Evolutionary conservation across 441 rosid species (phyloP), one percentile per base, ranked within the genome.

Genomic region (Omphalea diandra): DNA sequence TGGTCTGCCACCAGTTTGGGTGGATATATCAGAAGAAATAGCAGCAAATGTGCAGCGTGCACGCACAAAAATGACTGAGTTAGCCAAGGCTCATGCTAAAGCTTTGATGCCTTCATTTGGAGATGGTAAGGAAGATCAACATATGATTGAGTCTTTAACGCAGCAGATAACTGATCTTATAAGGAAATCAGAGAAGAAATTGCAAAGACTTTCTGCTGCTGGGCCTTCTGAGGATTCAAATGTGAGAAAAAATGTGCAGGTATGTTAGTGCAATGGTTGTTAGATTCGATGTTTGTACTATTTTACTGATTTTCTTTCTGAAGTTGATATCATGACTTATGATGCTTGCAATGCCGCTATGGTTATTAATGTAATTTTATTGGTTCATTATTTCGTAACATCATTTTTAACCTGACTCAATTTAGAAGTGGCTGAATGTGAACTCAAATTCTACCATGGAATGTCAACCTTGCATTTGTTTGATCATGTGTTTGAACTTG

Each of bases 101-200:
- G 97, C 98, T 47, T 76, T 94, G 74, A 91, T 94, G 97, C 98
- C 98, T 46, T 89, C 97, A 0, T 90, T 93, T 75, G 98, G 93
- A 40, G 98, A 93, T 71, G 96, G 85, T 73, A 91, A 82, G 83
- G 98, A 91, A 72, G 97, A 89, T 73, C 98, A 94, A 67, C 88
- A 59, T 22, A 68, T 76, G 62, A 94, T 94, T 31, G 97, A 94
- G 87, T 63, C 82, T 77, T 85, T 91, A 69, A 89, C 97, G 46
- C 91, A 79, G 15, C 96, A 89, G 78, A 69, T 89, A 69, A 94
- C 98, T 29, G 77, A 77, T 69, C 70, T 91, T 20, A 73, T 94
- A 80, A 91, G 71, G 80, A 89, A 83, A 80, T 91, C 98, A 14
- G 97, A 94, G 85, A 91, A 85, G 83, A 84, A 83, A 74, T 79